A percentile compares a stretch with the other conserved stretches of the same genome.
phyloP scores from a whole-genome alignment of 148 eudicot genomes.

The Chenopodium berlandieri region DNA sequence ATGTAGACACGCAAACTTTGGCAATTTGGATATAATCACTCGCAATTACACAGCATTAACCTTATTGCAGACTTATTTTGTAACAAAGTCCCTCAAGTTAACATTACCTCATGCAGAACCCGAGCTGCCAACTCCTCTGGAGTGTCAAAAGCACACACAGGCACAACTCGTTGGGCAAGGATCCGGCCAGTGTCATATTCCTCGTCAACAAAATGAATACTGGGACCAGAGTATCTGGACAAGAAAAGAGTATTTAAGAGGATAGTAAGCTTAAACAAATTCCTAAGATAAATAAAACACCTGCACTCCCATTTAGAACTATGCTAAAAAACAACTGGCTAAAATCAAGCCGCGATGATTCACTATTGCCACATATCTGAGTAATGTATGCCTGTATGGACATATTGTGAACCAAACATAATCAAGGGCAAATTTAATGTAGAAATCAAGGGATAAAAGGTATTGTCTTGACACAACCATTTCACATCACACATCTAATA shows the following conservation, averaged over 20 bases:
- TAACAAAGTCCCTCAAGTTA: background rate
- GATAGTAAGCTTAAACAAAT: background rate
- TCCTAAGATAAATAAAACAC: background rate
- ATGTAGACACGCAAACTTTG: background rate
- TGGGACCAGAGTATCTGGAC: conserved; percentile 75
- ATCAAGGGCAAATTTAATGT: background rate
- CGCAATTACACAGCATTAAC: background rate
- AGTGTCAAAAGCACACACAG: conserved; percentile 66
- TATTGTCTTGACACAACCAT: background rate
- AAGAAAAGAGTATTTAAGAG: background rate
- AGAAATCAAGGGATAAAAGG: background rate
- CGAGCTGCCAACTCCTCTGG: conserved; percentile 75
- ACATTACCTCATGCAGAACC: conserved; percentile 70
- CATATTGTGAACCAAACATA: conserved; percentile 5
- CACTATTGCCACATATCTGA: background rate
- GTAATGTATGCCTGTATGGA: background rate
- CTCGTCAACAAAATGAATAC: conserved; percentile 83
- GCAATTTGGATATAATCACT: background rate
- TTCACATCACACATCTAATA: background rate
- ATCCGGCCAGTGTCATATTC: conserved; percentile 88
- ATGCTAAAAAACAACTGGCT: background rate
- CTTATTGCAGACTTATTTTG: background rate
- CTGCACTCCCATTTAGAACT: background rate
- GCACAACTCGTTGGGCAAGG: conserved; percentile 74
- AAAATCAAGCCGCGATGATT: background rate